Evolutionary conservation across 148 eudicot genomes (phyloP).

Genomic region (Suaeda aralocaspica): DNA sequence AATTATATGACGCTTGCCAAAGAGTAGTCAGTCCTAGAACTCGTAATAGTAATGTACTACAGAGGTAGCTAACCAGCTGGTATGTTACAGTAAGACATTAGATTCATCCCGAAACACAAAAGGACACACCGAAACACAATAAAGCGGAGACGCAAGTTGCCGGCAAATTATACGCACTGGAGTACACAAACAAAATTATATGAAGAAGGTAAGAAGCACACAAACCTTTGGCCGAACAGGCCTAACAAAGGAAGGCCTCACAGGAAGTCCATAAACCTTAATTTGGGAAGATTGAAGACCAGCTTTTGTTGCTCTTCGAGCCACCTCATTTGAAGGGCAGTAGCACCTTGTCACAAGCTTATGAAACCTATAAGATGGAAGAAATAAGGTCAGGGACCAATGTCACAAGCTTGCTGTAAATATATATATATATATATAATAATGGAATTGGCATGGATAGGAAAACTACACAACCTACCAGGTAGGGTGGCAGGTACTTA

Average conservation of each 20-base stretch:
- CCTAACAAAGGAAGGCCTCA: constrained; percentile 91
- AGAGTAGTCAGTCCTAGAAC: neutral
- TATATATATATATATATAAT: neutral
- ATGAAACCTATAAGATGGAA: constrained; percentile 71
- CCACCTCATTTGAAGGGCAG: constrained; percentile 92
- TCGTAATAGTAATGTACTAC: neutral
- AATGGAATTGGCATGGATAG: neutral
- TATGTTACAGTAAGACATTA: neutral
- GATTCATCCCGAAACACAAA: neutral
- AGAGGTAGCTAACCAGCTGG: neutral
- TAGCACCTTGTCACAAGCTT: constrained; percentile 98
- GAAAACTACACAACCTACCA: constrained; percentile 46
- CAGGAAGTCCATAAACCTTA: constrained; percentile 94
- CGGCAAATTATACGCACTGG: neutral
- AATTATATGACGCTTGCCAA: neutral
- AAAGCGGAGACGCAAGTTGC: too few relatives aligned
- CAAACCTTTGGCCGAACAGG: constrained; percentile 77
- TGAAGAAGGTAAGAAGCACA: constrained; percentile 1
- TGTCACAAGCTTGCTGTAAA: constrained; percentile 6
- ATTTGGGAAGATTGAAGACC: constrained; percentile 84
- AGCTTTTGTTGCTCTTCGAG: constrained; percentile 79
- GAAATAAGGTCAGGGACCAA: neutral
- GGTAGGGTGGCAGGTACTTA: constrained; percentile 96
- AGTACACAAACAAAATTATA: neutral
- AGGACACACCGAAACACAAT: neutral